These are phyloP conservation scores for Hirsutella thompsonii DNA, from an alignment of 2,329 filamentous ascomycete species.

Conservation along the genomic window DNA sequence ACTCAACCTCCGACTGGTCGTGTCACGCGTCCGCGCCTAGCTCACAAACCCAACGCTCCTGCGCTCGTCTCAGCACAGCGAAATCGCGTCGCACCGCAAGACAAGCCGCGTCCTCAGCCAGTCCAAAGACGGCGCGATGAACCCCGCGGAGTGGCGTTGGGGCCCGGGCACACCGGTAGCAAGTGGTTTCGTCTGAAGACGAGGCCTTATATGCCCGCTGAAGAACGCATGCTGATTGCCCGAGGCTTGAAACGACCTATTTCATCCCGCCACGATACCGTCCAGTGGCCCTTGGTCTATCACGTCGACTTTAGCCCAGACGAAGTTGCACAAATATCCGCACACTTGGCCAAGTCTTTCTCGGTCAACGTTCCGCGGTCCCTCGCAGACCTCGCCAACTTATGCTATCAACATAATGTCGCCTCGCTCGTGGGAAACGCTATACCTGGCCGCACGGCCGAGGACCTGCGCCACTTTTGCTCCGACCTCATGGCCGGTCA, in stretches of 20 bases:
- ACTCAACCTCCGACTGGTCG: too few relatives aligned
- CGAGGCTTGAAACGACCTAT: conserved; percentile 8
- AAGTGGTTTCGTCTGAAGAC: conserved; percentile 4
- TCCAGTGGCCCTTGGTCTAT: conserved; percentile 10
- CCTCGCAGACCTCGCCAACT: conserved; percentile 7
- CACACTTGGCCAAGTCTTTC: conserved; percentile 5
- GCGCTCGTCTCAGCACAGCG: too few relatives aligned
- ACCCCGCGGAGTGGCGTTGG: not conserved
- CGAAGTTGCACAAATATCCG: conserved; percentile 18
- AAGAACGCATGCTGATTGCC: conserved; percentile 15
- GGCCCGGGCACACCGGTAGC: not conserved
- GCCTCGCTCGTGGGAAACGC: conserved; percentile 9
- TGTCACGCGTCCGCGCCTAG: too few relatives aligned
- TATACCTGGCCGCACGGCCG: conserved; percentile 11
- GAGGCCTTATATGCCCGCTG: conserved; percentile 14
- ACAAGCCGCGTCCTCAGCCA: too few relatives aligned
- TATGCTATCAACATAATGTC: conserved; percentile 10
- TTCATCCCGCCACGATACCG: conserved; percentile 1
- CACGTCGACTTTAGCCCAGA: conserved; percentile 33
- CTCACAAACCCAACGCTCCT: too few relatives aligned
- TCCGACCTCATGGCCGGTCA: conserved; percentile 15
- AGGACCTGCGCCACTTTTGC: conserved; percentile 19
- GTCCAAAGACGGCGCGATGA: not conserved
- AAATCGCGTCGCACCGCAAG: too few relatives aligned
- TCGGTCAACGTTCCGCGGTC: conserved; percentile 6